Base-by-base conservation (phyloP, 2,329 filamentous ascomycete species). In the Talaromyces pinophilus region DNA sequence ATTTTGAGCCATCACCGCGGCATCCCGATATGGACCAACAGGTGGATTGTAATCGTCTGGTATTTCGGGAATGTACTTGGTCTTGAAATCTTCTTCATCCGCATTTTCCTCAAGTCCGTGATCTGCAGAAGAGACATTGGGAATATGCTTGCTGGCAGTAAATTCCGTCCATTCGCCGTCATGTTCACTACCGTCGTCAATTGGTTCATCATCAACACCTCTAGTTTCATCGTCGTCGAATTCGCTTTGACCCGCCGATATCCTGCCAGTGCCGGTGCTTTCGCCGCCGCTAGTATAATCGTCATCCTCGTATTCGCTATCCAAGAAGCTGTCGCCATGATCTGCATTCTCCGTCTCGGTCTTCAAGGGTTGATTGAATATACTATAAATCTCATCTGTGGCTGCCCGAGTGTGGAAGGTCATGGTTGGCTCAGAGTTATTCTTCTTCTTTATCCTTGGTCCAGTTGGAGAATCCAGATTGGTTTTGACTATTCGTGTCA, bases 311-410 rank as follows among this genome's bases (percentile, higher is more conserved):
- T 91, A 84, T 35, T 87, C 86, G 66, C 83, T 87, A 17, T 87
- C 86, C 64, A 83, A 91, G 55, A 90, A 88, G 65, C 90, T 88
- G 15, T 92, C 88, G 2, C 84, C 65, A 52, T 67, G 64, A 7
- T 68, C 83, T 28, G 83, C 85, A 62, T 79, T 76, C 38, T 80
- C 79, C 1, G 81, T 72, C 64, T 81, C 77, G 2, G 81, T 81
- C 68, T 85, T 84, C 42, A 94, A 78, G 1, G 95, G 94, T 66
- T 95, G 91, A 73, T 95, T 98, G 80, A 98, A 99, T 59, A 99
- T 92, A 66, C 93, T 93, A 73, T 98, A 98, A 62, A 99, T 97
- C 72, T 99, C 95, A 72, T 98, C 93, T 69, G 94, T 97, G 4
- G 95, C 95, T 70, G 95, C 94, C 72, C 88, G 92, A 13, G 95